Evolutionary conservation across 352 stramenopile genomes (phyloP).

Genomic region (Elongisporangium undulatum): DNA sequence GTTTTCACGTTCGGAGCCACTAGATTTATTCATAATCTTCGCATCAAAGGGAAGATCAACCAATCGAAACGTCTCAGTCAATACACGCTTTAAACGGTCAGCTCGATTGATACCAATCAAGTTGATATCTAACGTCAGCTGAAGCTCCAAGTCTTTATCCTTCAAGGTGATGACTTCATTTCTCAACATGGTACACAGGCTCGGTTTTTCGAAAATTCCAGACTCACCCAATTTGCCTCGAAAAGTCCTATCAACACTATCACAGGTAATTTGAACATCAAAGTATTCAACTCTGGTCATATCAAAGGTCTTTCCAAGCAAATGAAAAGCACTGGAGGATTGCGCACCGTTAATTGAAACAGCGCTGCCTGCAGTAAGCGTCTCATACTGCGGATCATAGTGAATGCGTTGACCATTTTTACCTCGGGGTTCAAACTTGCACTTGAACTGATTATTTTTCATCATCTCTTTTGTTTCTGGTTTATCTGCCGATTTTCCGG

Average conservation of each 20-base stretch:
- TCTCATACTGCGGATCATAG: slow-evolving; percentile 41
- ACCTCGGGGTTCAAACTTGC: slow-evolving; percentile 42
- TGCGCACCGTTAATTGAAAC: slow-evolving; percentile 33
- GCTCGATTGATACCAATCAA: slow-evolving; percentile 51
- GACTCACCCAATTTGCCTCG: slow-evolving; percentile 32
- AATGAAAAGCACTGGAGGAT: slow-evolving; percentile 9
- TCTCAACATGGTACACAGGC: slow-evolving; percentile 11
- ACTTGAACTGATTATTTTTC: slow-evolving; percentile 38
- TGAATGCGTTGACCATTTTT: slow-evolving; percentile 37
- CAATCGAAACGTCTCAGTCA: slow-evolving; percentile 60
- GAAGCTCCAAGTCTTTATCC: slow-evolving; percentile 36
- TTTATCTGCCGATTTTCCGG: slow-evolving; percentile 1
- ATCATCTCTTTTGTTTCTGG: background rate
- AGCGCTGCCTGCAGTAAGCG: slow-evolving; percentile 32
- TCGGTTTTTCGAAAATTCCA: background rate
- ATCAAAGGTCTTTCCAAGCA: slow-evolving; percentile 57
- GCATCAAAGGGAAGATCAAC: slow-evolving; percentile 59
- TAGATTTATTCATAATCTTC: slow-evolving; percentile 29
- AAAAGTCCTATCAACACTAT: slow-evolving; percentile 26
- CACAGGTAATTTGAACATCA: slow-evolving; percentile 36
- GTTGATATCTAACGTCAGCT: slow-evolving; percentile 29
- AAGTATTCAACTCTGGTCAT: slow-evolving; percentile 52
- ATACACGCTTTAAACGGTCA: slow-evolving; percentile 39
- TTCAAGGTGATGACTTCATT: slow-evolving; percentile 30
- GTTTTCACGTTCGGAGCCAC: slow-evolving; percentile 9